Evolutionary conservation across 768 basidiomycete species (phyloP), one percentile per base, ranked within the genome.

Genomic region (Boletus eberwhitei): DNA sequence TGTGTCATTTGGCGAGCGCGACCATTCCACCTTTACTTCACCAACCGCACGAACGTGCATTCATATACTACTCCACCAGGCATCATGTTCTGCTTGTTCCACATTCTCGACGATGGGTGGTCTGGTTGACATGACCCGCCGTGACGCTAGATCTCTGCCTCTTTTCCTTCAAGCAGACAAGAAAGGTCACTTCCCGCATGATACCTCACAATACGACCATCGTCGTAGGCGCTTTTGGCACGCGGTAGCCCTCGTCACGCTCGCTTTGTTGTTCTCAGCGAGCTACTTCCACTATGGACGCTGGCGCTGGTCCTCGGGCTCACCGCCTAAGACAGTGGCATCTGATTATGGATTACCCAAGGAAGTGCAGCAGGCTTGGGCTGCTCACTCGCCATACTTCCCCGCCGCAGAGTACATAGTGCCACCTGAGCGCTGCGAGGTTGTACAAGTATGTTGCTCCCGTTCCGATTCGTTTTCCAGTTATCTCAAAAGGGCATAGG

Each of bases 301-400:
- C 22, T 58, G 60, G 60, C 21, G 37, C 6, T 32, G 36, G 47
- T 49, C 42, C 43, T 44, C 31, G 36, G 12, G 41, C 22, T n/a
- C 58, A 4, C 22, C 49, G 4, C 43, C 39, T 14, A 36, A 44
- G 31, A 17, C 36, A 34, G n/a, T 45, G n/a, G 31, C 41, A 4
- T n/a, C 26, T 8, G 43, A 41, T 4, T 1, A 55, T 21, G 53
- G 48, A 14, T 29, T 69, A 19, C 59, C 65, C 32, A 57, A 63
- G 58, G 55, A 59, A 13, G 49, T 73, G 12, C 59, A 69, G 11
- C 69, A 64, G 29, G 68, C 74, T 2, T 87, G 85, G 86, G 83
- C 77, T 12, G 74, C 80, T 37, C 86, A 86, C 59, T 77, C 85
- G 29, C 87, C 87, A 0, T 87, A 79, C 64, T 78, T 74, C 52